Evolutionary conservation across 2,329 filamentous ascomycete genomes (phyloP).

Genomic region (Thelonectria discophora): DNA sequence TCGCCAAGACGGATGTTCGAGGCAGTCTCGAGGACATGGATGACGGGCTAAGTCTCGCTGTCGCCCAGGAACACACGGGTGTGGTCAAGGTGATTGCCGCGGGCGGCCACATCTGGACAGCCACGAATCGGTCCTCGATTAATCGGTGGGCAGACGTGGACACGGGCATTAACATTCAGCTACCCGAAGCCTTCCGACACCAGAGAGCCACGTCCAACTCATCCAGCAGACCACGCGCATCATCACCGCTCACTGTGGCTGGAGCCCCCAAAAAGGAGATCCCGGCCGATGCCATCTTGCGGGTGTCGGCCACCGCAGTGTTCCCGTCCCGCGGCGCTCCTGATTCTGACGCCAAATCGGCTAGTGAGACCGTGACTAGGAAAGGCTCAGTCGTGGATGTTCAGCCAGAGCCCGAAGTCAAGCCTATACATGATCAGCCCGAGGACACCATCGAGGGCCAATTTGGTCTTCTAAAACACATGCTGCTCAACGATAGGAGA

Average conservation of each 20-base stretch:
- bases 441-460: conserved; percentile 92
- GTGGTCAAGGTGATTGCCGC: conserved; percentile 74
- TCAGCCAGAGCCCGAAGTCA: conserved; percentile 46
- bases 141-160: conserved; percentile 92
- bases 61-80: conserved; percentile 90
- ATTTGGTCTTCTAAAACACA: conserved; percentile 93
- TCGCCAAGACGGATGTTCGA: conserved; percentile 95
- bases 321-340: conserved; percentile 69
- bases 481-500: conserved; percentile 88
- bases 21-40: conserved; percentile 74
- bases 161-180: conserved; percentile 75
- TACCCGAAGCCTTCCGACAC: conserved; percentile 63
- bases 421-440: conserved; percentile 74
- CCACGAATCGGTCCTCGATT: conserved; percentile 89
- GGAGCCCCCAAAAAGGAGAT: conserved; percentile 69
- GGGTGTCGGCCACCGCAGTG: conserved; percentile 83
- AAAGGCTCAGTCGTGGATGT: conserved; percentile 45
- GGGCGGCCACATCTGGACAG: conserved; percentile 86
- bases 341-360: conserved; percentile 64
- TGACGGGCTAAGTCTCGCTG: conserved; percentile 87
- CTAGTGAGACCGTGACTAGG: conserved; percentile 55
- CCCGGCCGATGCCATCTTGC: conserved; percentile 78
- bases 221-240: conserved; percentile 47
- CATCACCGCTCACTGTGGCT: conserved; percentile 47
- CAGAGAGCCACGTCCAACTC: conserved; percentile 58